Percentiles rank a stretch among this genome's conserved stretches.
phyloP scores from a whole-genome alignment of 1,284 basidiomycete genomes.

The Termitomyces sp. region DNA sequence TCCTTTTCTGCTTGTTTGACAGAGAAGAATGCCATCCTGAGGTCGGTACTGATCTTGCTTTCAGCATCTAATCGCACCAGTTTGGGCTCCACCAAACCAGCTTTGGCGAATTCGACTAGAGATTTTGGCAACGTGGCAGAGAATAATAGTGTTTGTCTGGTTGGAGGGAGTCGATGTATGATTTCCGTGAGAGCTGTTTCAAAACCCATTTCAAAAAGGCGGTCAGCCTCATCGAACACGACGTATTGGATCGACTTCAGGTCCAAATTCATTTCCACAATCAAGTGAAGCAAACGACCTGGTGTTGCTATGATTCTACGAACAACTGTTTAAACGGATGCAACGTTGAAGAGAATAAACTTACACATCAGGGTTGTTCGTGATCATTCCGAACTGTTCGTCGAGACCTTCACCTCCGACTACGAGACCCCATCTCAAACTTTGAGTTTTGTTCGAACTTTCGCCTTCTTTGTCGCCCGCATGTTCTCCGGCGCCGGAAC shows the following conservation, averaged over 20 bases:
- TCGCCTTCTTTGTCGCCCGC: slow-evolving; percentile 60
- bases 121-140: slow-evolving; percentile 96
- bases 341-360: slow-evolving; percentile 29
- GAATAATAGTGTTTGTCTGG: slow-evolving; percentile 90
- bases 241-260: slow-evolving; percentile 86
- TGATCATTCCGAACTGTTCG: slow-evolving; percentile 95
- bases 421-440: slow-evolving; percentile 87
- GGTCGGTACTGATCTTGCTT: slow-evolving; percentile 90
- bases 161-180: slow-evolving; percentile 78
- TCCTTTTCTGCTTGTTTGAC: slow-evolving; percentile 95
- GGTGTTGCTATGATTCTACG: slow-evolving; percentile 93
- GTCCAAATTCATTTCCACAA: slow-evolving; percentile 96
- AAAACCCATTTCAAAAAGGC: slow-evolving; percentile 98
- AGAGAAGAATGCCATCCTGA: slow-evolving; percentile 92
- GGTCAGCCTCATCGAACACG: slow-evolving; percentile 98
- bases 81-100: slow-evolving; percentile 90
- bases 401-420: slow-evolving; percentile 96
- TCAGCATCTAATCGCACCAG: slow-evolving; percentile 94
- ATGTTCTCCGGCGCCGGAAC: slow-evolving; percentile 53
- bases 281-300: slow-evolving; percentile 91
- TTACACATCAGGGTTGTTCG: slow-evolving; percentile 91
- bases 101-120: slow-evolving; percentile 96
- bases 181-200: slow-evolving; percentile 91
- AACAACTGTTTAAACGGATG: slow-evolving; percentile 9
- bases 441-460: slow-evolving; percentile 53